Base-by-base conservation (phyloP, 2,329 filamentous ascomycete genomes). In the Reticulascus tulasneorum region DNA sequence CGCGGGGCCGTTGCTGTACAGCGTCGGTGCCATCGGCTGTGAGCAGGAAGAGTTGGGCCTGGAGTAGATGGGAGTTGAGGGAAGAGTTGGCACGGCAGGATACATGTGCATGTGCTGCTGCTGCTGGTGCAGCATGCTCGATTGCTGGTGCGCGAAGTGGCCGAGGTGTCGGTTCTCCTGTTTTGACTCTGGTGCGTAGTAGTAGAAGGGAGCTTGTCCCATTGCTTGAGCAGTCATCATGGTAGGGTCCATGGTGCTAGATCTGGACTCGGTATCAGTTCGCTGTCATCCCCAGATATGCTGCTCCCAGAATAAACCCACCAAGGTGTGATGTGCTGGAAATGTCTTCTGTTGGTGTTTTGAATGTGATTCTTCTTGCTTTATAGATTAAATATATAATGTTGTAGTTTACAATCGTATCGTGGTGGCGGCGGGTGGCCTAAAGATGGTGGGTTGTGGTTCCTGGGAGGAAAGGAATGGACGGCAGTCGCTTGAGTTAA, bases 171-270 rank as follows among this genome's bases (percentile, higher is more conserved):
- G 75, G 54, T 75, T 75, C 58, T 89, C 84, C 45, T 79, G 71
- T 60, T 78, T 81, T 47, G 82, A 74, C 51, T 93, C 86, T 48
- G 84, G 80, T 54, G 79, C 83, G 71, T 91, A 94, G 73, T 90
- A 93, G 75, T 86, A 90, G 72, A 89, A 94, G 40, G 85, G 71
- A 48, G 82, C 77, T 65, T 86, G 83, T 44, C 75, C 79, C 72
- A 86, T 78, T 53, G 74, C 61, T 62, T 75, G 78, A 53, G 64
- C 56, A 20, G 55, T 49, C 66, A 76, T 72, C 66, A 75, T 67
- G 47, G 60, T 71, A 53, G 76, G 62, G 55, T 86, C 83, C 84
- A 88, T 88, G 68, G 65, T 62, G 58, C 47, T 48, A 33, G 51
- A 46, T 50, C 47, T 52, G 49, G 18, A 39, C 29, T 40, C 44